These are phyloP conservation scores for Trichoderma lentiforme DNA, from an alignment of 2,329 filamentous ascomycete species.

Conservation along the genomic window DNA sequence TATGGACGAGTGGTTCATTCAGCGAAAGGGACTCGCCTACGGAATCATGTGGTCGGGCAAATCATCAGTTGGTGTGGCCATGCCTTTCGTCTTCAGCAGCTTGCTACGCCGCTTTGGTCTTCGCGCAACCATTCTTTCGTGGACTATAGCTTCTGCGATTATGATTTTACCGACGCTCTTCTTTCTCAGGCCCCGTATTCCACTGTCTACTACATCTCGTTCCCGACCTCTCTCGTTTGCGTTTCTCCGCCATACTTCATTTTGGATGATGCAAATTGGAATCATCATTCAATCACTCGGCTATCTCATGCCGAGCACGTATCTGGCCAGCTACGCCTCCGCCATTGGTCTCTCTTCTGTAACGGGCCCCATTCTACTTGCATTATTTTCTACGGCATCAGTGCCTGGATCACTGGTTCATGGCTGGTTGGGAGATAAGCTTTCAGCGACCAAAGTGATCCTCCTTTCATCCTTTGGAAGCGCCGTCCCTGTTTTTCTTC, in stretches of 20 bases:
- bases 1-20: constrained; percentile 61
- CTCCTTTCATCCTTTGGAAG: constrained; percentile 56
- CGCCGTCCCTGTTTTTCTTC: constrained; percentile 52
- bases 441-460: constrained; percentile 52
- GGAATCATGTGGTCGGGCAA: constrained; percentile 61
- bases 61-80: constrained; percentile 46
- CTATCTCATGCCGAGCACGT: constrained; percentile 62
- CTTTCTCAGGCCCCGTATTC: constrained; percentile 54
- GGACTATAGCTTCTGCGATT: constrained; percentile 48
- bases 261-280: constrained; percentile 55
- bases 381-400: constrained; percentile 59
- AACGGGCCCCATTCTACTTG: constrained; percentile 53
- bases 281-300: constrained; percentile 59
- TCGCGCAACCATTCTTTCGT: constrained; percentile 51
- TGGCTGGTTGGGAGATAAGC: constrained; percentile 54
- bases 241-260: constrained; percentile 52
- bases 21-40: constrained; percentile 56
- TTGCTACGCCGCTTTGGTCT: constrained; percentile 51
- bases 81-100: constrained; percentile 49
- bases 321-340: constrained; percentile 56
- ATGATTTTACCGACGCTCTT: constrained; percentile 54
- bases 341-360: constrained; percentile 50
- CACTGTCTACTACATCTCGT: constrained; percentile 34
- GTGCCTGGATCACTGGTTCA: constrained; percentile 58
- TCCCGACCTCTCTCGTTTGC: constrained; percentile 40